Evolutionary conservation across 2,329 filamentous ascomycete species (phyloP).

Genomic region (Ceratocystis smalleyi): DNA sequence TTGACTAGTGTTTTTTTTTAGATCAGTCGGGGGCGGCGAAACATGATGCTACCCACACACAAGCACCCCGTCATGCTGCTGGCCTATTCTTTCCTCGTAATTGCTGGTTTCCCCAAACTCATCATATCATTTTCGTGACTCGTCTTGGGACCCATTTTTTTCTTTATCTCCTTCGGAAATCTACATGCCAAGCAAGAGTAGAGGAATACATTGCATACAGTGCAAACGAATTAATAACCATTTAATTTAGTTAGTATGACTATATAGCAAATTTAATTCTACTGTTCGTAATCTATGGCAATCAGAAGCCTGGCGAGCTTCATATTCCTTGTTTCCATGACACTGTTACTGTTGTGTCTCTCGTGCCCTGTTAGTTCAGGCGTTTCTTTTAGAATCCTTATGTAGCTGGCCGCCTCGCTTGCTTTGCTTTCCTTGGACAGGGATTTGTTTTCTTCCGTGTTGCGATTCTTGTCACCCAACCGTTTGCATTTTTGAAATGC

Average conservation of each 20-base stretch:
- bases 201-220: background rate
- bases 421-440: background rate
- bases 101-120: background rate
- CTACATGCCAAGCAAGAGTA: background rate
- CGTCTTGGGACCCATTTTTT: background rate
- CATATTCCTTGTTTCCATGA: background rate
- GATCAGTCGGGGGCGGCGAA: background rate
- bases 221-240: background rate
- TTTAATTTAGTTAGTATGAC: background rate
- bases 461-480: too few species aligned
- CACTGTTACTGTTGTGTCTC: background rate
- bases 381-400: background rate
- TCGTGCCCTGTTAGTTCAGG: background rate
- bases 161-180: background rate
- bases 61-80: background rate
- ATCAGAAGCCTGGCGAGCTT: background rate
- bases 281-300: background rate
- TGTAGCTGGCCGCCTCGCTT: background rate
- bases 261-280: background rate
- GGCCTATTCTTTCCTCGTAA: slow-evolving; percentile 4
- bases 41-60: background rate
- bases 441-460: too few species aligned
- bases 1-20: background rate
- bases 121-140: background rate
- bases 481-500: background rate